phyloP scores from a whole-genome alignment of 108 stramenopile genomes.

The Cyclotella distinguenda region DNA sequence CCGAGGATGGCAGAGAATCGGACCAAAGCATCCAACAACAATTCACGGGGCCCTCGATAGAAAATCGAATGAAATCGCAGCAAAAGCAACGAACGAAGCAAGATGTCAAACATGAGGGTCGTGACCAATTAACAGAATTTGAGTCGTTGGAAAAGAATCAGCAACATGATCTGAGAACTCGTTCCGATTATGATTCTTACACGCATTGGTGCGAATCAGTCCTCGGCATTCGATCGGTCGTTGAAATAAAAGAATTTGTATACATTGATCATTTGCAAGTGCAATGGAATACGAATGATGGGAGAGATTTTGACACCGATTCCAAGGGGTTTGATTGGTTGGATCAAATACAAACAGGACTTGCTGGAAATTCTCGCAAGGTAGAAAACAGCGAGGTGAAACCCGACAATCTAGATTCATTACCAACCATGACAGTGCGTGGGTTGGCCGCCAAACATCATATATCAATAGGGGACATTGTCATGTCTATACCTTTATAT shows the following conservation, averaged over 20 bases:
- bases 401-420: not conserved
- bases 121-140: not conserved
- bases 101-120: not conserved
- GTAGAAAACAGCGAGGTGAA: not conserved
- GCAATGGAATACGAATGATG: slow-evolving; percentile 45
- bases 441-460: slow-evolving; percentile 70
- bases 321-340: slow-evolving; percentile 41
- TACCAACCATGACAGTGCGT: slow-evolving; percentile 55
- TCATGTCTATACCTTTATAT: slow-evolving; percentile 70
- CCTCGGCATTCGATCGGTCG: slow-evolving; percentile 57
- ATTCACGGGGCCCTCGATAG: not conserved
- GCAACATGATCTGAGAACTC: not conserved
- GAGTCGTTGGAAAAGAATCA: not conserved
- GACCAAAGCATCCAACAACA: not conserved
- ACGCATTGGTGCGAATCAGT: slow-evolving; percentile 62
- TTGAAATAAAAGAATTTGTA: slow-evolving; percentile 69
- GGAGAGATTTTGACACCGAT: slow-evolving; percentile 26
- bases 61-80: slow-evolving; percentile 7
- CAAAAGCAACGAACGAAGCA: slow-evolving; percentile 13
- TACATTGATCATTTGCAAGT: slow-evolving; percentile 64
- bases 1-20: not conserved
- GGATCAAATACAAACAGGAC: not conserved
- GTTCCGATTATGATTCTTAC: slow-evolving; percentile 41
- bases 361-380: slow-evolving; percentile 3
- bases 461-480: slow-evolving; percentile 59